Evolutionary conservation across 2,329 filamentous ascomycete species (phyloP).

Genomic region (Teratosphaeria epicoccoides): DNA sequence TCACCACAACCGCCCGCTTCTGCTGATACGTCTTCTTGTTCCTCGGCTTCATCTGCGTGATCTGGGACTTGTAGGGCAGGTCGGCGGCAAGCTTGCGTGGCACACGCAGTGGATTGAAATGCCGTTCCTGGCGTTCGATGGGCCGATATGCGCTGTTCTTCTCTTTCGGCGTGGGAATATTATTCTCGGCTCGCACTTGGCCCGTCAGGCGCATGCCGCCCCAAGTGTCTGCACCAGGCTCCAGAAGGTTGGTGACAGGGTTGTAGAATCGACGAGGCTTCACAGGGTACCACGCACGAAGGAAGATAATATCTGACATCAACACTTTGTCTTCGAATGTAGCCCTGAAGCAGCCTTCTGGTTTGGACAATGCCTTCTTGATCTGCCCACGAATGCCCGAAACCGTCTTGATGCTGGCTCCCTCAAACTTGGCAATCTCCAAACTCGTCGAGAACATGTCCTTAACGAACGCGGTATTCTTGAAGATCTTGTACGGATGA

Average conservation of each 20-base stretch:
- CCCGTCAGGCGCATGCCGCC: constrained; percentile 88
- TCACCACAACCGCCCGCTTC: constrained; percentile 82
- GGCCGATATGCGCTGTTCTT: constrained; percentile 77
- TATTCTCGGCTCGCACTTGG: constrained; percentile 69
- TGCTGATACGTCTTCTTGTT: constrained; percentile 70
- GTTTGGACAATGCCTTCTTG: constrained; percentile 86
- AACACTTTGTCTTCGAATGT: constrained; percentile 98
- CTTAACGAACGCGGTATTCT: constrained; percentile 97
- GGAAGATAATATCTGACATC: constrained; percentile 91
- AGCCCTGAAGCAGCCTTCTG: constrained; percentile 89
- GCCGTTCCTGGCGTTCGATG: constrained; percentile 41
- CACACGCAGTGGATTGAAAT: constrained; percentile 56
- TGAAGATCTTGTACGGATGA: constrained; percentile 93
- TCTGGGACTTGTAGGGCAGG: constrained; percentile 87
- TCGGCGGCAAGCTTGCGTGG: constrained; percentile 69
- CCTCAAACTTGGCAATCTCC: constrained; percentile 97
- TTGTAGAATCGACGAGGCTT: constrained; percentile 96
- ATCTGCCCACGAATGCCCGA: constrained; percentile 94
- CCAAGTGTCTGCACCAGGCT: constrained; percentile 46
- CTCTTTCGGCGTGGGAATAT: constrained; percentile 63
- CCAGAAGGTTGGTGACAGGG: constrained; percentile 83
- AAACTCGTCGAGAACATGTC: constrained; percentile 93
- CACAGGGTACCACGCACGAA: constrained; percentile 93
- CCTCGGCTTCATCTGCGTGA: constrained; percentile 69
- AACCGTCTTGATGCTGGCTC: constrained; percentile 88